Conservation (phyloP, 345 rosid species). For the Angophora floribunda region DNA sequence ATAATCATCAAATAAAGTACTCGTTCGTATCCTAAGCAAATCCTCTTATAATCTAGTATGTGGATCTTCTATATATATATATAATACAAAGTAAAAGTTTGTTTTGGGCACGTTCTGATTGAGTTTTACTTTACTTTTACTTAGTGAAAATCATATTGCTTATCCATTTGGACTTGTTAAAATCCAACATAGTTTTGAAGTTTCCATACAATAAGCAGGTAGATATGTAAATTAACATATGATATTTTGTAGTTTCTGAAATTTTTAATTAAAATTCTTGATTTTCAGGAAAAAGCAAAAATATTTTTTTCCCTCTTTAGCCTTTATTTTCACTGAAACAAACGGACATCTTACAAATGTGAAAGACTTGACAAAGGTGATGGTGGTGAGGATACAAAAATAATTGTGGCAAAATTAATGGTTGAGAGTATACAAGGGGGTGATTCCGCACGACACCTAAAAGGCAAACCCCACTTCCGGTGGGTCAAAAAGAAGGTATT, state of each 20-base stretch:
- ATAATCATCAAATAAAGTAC: neutral
- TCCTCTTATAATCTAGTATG: neutral
- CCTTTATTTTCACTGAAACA: neutral
- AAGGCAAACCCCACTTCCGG: neutral
- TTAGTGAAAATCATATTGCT: neutral
- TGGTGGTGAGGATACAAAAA: neutral
- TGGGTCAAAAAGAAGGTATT: neutral
- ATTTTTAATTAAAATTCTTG: neutral
- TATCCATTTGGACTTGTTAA: neutral
- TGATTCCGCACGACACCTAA: neutral
- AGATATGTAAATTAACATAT: neutral
- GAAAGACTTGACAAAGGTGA: neutral
- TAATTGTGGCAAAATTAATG: neutral
- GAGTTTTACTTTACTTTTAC: neutral
- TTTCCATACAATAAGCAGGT: neutral
- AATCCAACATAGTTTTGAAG: neutral
- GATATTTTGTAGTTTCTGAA: neutral
- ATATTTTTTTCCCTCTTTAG: neutral
- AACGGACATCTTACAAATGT: neutral
- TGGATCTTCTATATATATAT: neutral
- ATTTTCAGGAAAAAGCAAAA: neutral
- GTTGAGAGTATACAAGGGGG: neutral
- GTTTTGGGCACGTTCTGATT: neutral
- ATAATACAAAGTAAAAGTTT: neutral
- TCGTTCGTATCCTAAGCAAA: neutral